Base-by-base conservation (phyloP, 495 filamentous ascomycete genomes). In the Hypoxylon crocopeplum region DNA sequence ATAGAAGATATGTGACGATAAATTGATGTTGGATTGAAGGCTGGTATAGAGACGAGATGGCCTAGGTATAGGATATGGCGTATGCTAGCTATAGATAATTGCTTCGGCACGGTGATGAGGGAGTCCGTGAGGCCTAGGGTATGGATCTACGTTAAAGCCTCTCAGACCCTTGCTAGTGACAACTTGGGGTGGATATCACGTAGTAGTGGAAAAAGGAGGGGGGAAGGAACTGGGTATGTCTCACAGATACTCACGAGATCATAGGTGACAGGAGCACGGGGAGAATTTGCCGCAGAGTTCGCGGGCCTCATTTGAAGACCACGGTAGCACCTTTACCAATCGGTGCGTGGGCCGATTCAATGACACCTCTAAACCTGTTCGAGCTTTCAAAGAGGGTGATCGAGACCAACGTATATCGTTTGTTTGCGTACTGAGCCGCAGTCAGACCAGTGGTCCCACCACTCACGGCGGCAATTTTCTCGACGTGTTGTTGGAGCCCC, bases 11-110 rank as follows among this genome's bases (percentile, higher is more conserved):
- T 19, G 17, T 49, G 33, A 22, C 47, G 47, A 29, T 33, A 21
- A 29, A 49, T n/a, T 29, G 21, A 11, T 27, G 19, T 15, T 20
- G 33, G 47, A 15, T 49, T 73, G 56, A 79, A 79, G 3, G 73
- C 72, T 17, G 89, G 90, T 63, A 92, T 69, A 22, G 81, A 75
- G 42, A 92, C 89, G 17, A 97, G 82, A 60, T 85, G 89, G 67
- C 96, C 88, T 7, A 91, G 90, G 60, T 93, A 96, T 77, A 94
- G 96, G 45, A 97, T 83, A 68, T 80, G 96, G 7, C 89, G 87
- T 88, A 87, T 47, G 69, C 68, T 10, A 84, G 78, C 32, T 4
- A 21, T 39, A 38, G 11, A 19, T 2, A 44, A 56, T 79, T 82
- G 0, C 77, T 77, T 5, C 81, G 77, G 21, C 62, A 49, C 69